These are phyloP conservation scores for Blastobotrys chiropterorum DNA, from an alignment of 805 yeast genomes.

Conservation along the genomic window DNA sequence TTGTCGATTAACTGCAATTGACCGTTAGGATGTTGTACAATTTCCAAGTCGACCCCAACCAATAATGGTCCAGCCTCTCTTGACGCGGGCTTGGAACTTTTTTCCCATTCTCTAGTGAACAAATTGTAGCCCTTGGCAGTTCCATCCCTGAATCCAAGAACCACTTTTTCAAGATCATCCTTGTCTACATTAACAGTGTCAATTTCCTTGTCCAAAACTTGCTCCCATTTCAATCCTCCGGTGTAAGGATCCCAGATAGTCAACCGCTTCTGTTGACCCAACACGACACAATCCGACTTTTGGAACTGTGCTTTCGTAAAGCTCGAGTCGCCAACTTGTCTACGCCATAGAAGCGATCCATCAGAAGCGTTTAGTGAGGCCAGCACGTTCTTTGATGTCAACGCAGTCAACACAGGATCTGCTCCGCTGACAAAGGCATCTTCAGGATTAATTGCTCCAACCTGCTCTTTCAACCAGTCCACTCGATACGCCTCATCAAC, in stretches of 20 bases:
- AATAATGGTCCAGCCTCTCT: neutral
- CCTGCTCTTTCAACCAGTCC: slow-evolving; percentile 27
- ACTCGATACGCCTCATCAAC: slow-evolving; percentile 29
- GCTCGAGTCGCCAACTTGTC: neutral
- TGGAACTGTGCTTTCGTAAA: neutral
- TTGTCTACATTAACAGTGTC: neutral
- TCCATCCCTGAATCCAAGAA: neutral
- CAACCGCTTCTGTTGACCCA: neutral
- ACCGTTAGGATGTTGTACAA: neutral
- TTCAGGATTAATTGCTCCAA: slow-evolving; percentile 23
- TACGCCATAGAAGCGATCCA: slow-evolving; percentile 29
- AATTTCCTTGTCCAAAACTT: neutral
- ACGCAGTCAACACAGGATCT: slow-evolving; percentile 15
- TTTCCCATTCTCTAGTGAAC: neutral
- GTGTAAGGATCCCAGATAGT: slow-evolving; percentile 1
- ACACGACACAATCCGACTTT: neutral
- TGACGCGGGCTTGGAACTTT: neutral
- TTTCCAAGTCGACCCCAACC: neutral
- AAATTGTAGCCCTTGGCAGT: neutral
- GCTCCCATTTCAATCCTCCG: slow-evolving; percentile 3
- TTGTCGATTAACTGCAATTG: neutral
- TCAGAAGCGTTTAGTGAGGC: slow-evolving; percentile 19
- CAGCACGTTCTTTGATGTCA: slow-evolving; percentile 19
- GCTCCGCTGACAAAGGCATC: slow-evolving; percentile 7
- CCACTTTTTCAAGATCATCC: neutral